Percentiles rank a stretch among this genome's conserved stretches.
These are phyloP conservation scores for Populus euphratica DNA, from an alignment of 345 rosid genomes.

Conservation along the genomic window DNA sequence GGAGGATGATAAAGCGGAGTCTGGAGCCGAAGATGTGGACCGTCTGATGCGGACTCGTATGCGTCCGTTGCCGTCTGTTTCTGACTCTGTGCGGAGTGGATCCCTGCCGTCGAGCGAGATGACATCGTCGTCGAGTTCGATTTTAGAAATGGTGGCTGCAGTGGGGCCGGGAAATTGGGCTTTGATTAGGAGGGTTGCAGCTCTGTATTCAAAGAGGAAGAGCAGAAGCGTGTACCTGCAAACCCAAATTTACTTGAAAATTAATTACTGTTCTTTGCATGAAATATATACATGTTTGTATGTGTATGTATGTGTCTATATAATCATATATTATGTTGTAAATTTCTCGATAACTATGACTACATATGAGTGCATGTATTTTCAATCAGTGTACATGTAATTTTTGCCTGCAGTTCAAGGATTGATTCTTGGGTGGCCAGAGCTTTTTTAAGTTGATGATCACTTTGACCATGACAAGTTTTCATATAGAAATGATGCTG, in stretches of 20 bases:
- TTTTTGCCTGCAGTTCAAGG: neutral
- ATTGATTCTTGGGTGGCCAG: neutral
- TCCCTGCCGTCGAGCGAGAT: conserved; percentile 50
- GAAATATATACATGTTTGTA: too few relatives aligned
- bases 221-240: conserved; percentile 53
- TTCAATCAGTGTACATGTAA: neutral
- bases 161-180: conserved; percentile 41
- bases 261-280: neutral
- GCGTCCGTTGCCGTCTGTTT: conserved; percentile 37
- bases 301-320: neutral
- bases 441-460: too few relatives aligned
- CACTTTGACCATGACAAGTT: neutral
- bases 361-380: neutral
- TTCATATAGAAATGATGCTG: neutral
- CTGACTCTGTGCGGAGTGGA: conserved; percentile 49
- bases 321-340: neutral
- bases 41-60: conserved; percentile 47
- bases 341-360: neutral
- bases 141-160: conserved; percentile 40
- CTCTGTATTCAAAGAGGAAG: conserved; percentile 49
- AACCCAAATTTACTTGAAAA: neutral
- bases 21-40: conserved; percentile 50
- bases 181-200: conserved; percentile 38
- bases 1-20: conserved; percentile 47
- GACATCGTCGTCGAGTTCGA: conserved; percentile 49